A percentile compares a stretch with the other conserved stretches of the same genome.
Conservation (phyloP, 257 asterid genomes). For the Buddleja alternifolia region DNA sequence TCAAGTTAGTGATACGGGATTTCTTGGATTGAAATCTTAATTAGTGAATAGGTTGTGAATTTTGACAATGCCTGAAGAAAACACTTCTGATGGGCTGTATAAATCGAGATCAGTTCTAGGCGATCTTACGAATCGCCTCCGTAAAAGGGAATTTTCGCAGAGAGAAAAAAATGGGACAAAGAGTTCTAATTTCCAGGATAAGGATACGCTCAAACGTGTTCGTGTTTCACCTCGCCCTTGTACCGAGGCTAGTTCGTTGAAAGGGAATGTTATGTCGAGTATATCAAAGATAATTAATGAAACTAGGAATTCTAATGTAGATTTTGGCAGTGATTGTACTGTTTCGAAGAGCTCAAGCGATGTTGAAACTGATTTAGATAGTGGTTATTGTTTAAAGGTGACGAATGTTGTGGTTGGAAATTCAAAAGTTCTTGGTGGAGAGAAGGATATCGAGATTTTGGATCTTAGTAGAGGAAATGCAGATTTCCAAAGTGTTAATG, state of each 20-base stretch:
- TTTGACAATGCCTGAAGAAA: constrained; percentile 40
- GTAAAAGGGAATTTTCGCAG: constrained; percentile 40
- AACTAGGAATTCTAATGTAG: constrained; percentile 26
- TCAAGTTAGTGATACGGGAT: background rate
- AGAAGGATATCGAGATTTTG: background rate
- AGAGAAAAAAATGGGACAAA: constrained; percentile 28
- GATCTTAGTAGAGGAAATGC: constrained; percentile 5
- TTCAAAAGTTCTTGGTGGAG: background rate
- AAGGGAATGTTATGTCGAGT: constrained; percentile 37
- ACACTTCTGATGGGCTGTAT: constrained; percentile 25
- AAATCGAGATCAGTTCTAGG: constrained; percentile 46
- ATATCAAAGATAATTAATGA: constrained; percentile 28
- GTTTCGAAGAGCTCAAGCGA: constrained; percentile 24
- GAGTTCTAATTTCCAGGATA: constrained; percentile 23
- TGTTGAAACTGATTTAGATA: constrained; percentile 22
- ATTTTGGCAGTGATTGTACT: constrained; percentile 19
- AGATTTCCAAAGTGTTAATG: background rate
- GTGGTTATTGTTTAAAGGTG: background rate
- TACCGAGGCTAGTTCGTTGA: constrained; percentile 35
- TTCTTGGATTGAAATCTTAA: background rate
- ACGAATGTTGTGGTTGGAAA: background rate
- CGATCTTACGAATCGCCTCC: constrained; percentile 51
- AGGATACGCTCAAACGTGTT: constrained; percentile 29
- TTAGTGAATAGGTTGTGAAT: constrained; percentile 12
- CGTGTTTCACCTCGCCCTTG: constrained; percentile 32